Conservation (phyloP, 164 flowering plant genomes). For the Aristolochia californica region DNA sequence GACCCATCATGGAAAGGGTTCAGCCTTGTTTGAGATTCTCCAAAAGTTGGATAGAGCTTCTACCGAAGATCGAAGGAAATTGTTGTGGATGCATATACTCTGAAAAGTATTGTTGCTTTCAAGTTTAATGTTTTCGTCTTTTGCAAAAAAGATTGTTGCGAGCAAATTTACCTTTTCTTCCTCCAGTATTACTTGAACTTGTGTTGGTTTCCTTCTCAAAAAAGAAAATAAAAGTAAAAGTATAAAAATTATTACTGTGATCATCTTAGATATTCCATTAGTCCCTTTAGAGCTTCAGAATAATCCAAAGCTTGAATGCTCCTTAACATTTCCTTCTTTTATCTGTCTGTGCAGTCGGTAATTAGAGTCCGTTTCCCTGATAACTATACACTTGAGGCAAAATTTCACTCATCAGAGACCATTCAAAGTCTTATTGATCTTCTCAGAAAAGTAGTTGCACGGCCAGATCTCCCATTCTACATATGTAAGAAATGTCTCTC, state of each 20-base stretch:
- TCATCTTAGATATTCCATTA: not conserved
- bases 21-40: too few species aligned
- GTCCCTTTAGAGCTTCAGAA: too few species aligned
- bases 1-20: too few species aligned
- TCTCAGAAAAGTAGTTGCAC: constrained; percentile 50
- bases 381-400: constrained; percentile 63
- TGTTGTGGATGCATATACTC: too few species aligned
- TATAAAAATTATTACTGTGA: not conserved
- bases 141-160: too few species aligned
- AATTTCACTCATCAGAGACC: constrained; percentile 81
- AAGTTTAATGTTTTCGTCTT: too few species aligned
- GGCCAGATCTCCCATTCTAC: constrained; percentile 72
- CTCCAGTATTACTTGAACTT: not conserved
- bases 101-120: too few species aligned
- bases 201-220: not conserved
- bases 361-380: constrained; percentile 92
- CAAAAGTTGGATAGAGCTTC: too few species aligned
- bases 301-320: too few species aligned
- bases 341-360: constrained; percentile 32
- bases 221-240: not conserved
- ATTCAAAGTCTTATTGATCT: constrained; percentile 63
- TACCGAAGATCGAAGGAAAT: too few species aligned
- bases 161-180: not conserved
- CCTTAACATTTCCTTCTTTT: constrained; percentile 3
- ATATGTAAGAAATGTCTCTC: constrained; percentile 40